Evolutionary conservation across 495 filamentous ascomycete genomes (phyloP).

Genomic region (Aspergillus bridgeri): DNA sequence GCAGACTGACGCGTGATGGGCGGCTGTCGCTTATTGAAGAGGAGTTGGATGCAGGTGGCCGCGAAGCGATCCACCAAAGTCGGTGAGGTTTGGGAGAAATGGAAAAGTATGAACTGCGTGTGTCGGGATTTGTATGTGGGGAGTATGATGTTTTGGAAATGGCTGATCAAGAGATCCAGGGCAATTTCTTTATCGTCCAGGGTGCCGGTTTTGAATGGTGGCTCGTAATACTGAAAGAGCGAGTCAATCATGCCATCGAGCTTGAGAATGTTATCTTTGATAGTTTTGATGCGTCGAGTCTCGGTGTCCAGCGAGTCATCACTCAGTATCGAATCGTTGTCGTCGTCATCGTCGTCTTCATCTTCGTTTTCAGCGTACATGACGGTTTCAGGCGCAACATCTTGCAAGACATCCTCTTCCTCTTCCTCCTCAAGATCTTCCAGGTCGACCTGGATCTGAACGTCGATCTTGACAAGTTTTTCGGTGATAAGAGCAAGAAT

Average conservation of each 20-base stretch:
- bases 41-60: slow-evolving; percentile 68
- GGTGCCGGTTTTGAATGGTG: slow-evolving; percentile 56
- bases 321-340: slow-evolving; percentile 48
- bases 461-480: slow-evolving; percentile 84
- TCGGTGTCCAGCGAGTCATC: slow-evolving; percentile 49
- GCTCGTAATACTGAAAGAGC: slow-evolving; percentile 78
- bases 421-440: slow-evolving; percentile 77
- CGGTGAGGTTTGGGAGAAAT: slow-evolving; percentile 77
- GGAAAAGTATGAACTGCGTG: slow-evolving; percentile 89
- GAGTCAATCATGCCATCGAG: slow-evolving; percentile 89
- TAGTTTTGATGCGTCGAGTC: slow-evolving; percentile 48
- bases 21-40: slow-evolving; percentile 59
- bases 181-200: slow-evolving; percentile 44
- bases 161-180: slow-evolving; percentile 71
- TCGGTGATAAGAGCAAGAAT: slow-evolving; percentile 82
- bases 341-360: slow-evolving; percentile 60
- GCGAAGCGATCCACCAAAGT: slow-evolving; percentile 75
- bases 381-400: slow-evolving; percentile 32
- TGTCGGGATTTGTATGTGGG: slow-evolving; percentile 85
- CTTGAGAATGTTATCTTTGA: slow-evolving; percentile 81
- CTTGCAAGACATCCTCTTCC: slow-evolving; percentile 49
- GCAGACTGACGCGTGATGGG: slow-evolving; percentile 73
- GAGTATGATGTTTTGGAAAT: slow-evolving; percentile 81
- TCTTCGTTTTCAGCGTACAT: slow-evolving; percentile 45
- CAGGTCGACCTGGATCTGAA: slow-evolving; percentile 89